A percentile compares a stretch with the other conserved stretches of the same genome.
Evolutionary conservation across 2,329 filamentous ascomycete genomes (phyloP).

Genomic region (Tolypocladium inflatum): DNA sequence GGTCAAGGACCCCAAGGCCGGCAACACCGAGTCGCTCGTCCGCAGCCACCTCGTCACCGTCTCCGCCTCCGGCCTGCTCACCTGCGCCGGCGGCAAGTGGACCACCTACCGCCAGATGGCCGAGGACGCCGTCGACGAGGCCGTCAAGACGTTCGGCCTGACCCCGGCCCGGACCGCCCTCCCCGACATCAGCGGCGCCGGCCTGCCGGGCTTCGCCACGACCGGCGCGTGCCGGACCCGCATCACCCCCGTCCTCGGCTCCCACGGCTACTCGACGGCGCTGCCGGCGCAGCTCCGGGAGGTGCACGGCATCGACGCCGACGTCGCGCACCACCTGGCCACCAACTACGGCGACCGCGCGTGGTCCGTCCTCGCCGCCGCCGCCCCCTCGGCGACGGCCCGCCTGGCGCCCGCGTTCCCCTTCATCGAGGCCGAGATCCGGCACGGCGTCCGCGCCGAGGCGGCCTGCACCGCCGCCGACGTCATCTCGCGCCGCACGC

Average conservation of each 20-base stretch:
- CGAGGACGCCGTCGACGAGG: slow-evolving; percentile 75
- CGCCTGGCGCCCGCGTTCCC: slow-evolving; percentile 59
- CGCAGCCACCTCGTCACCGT: slow-evolving; percentile 73
- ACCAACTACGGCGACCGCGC: slow-evolving; percentile 45
- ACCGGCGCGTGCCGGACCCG: slow-evolving; percentile 70
- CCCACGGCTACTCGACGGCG: slow-evolving; percentile 53
- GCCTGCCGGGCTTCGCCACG: slow-evolving; percentile 34
- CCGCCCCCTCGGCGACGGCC: slow-evolving; percentile 39
- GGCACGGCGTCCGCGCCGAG: slow-evolving; percentile 63
- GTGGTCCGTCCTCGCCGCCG: slow-evolving; percentile 55
- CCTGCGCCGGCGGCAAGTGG: slow-evolving; percentile 79
- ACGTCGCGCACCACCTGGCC: slow-evolving; percentile 32
- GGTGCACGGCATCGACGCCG: slow-evolving; percentile 24
- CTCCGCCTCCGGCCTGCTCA: slow-evolving; percentile 65
- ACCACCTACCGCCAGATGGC: slow-evolving; percentile 86
- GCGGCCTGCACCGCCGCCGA: slow-evolving; percentile 65
- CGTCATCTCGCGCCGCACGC: slow-evolving; percentile 59
- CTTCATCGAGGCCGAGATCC: slow-evolving; percentile 64
- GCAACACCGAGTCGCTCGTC: slow-evolving; percentile 74
- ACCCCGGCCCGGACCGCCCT: slow-evolving; percentile 39
- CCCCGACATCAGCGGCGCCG: slow-evolving; percentile 59
- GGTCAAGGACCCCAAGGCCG: slow-evolving; percentile 70
- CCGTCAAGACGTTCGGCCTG: slow-evolving; percentile 57
- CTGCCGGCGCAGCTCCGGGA: slow-evolving; percentile 24
- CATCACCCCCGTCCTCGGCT: slow-evolving; percentile 61